Evolutionary conservation across 495 filamentous ascomycete species (phyloP).

Genomic region (Aspergillus ostianus): DNA sequence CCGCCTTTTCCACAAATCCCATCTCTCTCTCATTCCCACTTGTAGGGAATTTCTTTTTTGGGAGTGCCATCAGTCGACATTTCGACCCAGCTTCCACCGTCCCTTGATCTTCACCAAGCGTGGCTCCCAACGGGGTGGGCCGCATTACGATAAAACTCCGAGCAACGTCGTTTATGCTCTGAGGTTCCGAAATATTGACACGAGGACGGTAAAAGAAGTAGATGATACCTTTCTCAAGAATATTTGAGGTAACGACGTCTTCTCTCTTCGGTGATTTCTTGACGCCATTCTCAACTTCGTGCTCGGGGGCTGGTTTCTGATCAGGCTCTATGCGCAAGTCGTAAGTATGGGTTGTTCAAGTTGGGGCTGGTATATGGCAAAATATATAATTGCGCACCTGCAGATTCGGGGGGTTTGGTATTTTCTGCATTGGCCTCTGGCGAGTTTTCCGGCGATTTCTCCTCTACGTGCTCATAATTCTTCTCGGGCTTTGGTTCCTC

Average conservation of each 20-base stretch:
- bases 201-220: constrained; percentile 89
- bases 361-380: neutral
- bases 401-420: constrained; percentile 1
- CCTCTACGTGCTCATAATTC: neutral
- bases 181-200: constrained; percentile 70
- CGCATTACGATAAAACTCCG: constrained; percentile 82
- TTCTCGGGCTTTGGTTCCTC: constrained; percentile 2
- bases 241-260: constrained; percentile 61
- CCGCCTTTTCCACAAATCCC: constrained; percentile 79
- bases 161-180: constrained; percentile 68
- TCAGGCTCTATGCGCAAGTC: constrained; percentile 3
- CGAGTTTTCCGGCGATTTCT: constrained; percentile 4
- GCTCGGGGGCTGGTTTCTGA: constrained; percentile 14
- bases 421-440: neutral
- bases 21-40: constrained; percentile 72
- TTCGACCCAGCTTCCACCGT: constrained; percentile 58
- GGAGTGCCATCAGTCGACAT: constrained; percentile 72
- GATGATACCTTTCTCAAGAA: constrained; percentile 89
- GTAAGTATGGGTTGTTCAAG: neutral
- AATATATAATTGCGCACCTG: neutral
- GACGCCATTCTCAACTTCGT: constrained; percentile 23
- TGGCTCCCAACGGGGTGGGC: constrained; percentile 67
- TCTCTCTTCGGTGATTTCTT: constrained; percentile 48
- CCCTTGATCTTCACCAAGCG: constrained; percentile 57
- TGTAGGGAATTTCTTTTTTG: constrained; percentile 83